phyloP scores from a whole-genome alignment of 306 rosid species.

The Begonia fuchsioides region DNA sequence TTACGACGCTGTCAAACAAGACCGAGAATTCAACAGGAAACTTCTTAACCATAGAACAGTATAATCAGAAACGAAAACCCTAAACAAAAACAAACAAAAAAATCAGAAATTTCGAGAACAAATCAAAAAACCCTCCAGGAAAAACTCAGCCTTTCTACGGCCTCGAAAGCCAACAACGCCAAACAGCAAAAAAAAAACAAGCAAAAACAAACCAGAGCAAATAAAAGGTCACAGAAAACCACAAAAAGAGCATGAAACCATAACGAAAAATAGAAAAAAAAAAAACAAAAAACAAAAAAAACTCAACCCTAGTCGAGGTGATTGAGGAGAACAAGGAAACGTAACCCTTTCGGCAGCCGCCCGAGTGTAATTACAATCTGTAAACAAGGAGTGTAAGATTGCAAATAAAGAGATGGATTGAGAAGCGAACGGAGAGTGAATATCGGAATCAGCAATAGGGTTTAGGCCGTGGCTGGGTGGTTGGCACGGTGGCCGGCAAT shows the following conservation, averaged over 20 bases:
- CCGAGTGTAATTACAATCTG: slow-evolving; percentile 17
- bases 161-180: slow-evolving; percentile 38
- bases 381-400: slow-evolving; percentile 6
- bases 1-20: slow-evolving; percentile 12
- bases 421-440: slow-evolving; percentile 13
- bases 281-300: slow-evolving; percentile 11
- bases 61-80: slow-evolving; percentile 29
- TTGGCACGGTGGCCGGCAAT: slow-evolving; percentile 24
- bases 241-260: slow-evolving; percentile 1
- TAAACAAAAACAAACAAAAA: slow-evolving; percentile 10
- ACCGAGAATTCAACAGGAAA: slow-evolving; percentile 8
- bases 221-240: slow-evolving; percentile 9
- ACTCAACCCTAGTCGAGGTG: slow-evolving; percentile 59
- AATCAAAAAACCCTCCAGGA: slow-evolving; percentile 45
- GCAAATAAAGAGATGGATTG: slow-evolving; percentile 8
- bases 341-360: slow-evolving; percentile 44
- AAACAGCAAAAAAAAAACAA: slow-evolving; percentile 9
- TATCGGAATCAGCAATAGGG: slow-evolving; percentile 30
- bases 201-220: slow-evolving; percentile 1
- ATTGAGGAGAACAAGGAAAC: slow-evolving; percentile 28
- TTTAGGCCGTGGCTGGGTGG: slow-evolving; percentile 7
- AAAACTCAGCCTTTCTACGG: slow-evolving; percentile 3
- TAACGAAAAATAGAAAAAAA: slow-evolving; percentile 2
- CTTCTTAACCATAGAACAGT: slow-evolving; percentile 26
- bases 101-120: slow-evolving; percentile 15